Evolutionary conservation across 345 rosid genomes (phyloP), one percentile per base, ranked within the genome.

Genomic region (Hypericum androsaemum): DNA sequence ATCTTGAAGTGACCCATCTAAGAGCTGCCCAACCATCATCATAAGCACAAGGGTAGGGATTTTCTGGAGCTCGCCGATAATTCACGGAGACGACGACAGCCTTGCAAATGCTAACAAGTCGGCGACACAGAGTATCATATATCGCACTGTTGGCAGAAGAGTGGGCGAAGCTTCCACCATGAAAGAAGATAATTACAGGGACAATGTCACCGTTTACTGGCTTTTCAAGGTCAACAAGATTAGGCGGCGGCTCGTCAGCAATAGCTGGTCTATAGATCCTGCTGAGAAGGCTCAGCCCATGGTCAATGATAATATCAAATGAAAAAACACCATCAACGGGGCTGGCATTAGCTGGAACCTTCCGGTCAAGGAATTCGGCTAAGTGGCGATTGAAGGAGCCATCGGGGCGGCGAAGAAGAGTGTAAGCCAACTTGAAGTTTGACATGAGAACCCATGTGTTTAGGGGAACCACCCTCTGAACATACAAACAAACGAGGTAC

Each of bases 121-220:
- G 37, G 12, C 54, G 54, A 51, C 54, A 51, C 8, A 51, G 16
- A 10, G 54, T 51, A 10, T 51, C 54, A 17, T 51, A 51, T 11
- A 51, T 51, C 6, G 41, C 41, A 51, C 54, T 51, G 41, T 51
- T 51, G 5, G 54, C 54, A 32, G 54, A 51, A 3, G 54, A 51
- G 39, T 51, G 54, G 12, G 54, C 54, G 32, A 51, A 51, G 54
- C 54, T 51, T 51, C 54, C 54, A 32, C 54, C 54, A 51, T 51
- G 54, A 37, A 51, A 51, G 54, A 51, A 51, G 40, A 51, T 17
- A 1, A 51, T 51, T 8, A 51, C 54, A 36, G 54, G 54, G 8
- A 35, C 40, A 49, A 49, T 13, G 10, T 49, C 53, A 10, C 39
- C 10, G 11, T n/a, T 51, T 7, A 51, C 54, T 9, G 54, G 54